Evolutionary conservation across 1,284 basidiomycete genomes (phyloP), one percentile per base, ranked within the genome.

Genomic region (Microstroma glucosiphilum): DNA sequence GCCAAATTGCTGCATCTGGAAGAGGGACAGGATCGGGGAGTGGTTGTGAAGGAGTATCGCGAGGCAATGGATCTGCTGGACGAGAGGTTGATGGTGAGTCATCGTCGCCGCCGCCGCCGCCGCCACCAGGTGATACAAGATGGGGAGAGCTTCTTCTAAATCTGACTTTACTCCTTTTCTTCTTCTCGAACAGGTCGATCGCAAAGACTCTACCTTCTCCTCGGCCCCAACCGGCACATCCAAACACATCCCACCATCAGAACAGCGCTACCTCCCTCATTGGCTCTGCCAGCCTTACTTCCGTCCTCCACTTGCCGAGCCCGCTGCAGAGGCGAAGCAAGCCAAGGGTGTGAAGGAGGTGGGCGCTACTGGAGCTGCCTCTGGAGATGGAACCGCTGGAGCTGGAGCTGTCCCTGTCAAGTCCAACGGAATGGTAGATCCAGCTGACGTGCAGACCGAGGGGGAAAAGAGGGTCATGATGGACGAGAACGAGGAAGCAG

Each of bases 231-330:
- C 0, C 19, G 23, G 61, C 61, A 7, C 67, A 58, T 17, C 61
- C 57, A 57, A 67, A 59, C 1, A 12, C 37, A 9, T 41, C 37
- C 9, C 61, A 65, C n/a, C 64, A 56, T 7, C 46, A 6, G 56
- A 46, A 6, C 40, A 81, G 49, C 83, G 83, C 56, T 77, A 85
- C 1, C 82, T 92, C 21, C 91, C 91, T 0, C 86, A 88, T 69
- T 93, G 90, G 89, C 82, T 90, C 12, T 86, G 87, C 9, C 92
- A 96, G 78, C 91, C 92, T 0, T 91, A 91, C 75, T 87, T 91
- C 75, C 83, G 90, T 19, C 84, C 86, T 6, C 21, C 51, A 13
- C 26, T 54, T 8, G 8, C 51, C 51, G n/a, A 23, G 43, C 17
- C 43, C 43, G 43, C 21, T 6, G 43, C 13, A 4, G 43, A 48